Evolutionary conservation across 2,329 filamentous ascomycete genomes (phyloP).

Genomic region (Aureobasidium sp.): DNA sequence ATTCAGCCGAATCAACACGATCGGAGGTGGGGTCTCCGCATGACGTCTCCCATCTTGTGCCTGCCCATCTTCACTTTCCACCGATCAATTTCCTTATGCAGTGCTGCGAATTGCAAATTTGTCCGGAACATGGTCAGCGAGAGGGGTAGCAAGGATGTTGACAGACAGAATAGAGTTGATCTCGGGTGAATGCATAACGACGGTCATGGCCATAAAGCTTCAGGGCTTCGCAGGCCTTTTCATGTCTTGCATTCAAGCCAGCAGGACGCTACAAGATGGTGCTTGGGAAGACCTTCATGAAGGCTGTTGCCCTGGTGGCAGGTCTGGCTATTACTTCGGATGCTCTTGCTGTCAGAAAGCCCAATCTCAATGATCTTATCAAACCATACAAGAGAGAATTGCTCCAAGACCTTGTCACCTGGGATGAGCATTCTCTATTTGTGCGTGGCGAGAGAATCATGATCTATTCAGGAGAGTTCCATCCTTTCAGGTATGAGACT

Average conservation of each 20-base stretch:
- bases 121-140: not conserved
- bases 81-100: conserved; percentile 6
- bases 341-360: conserved; percentile 43
- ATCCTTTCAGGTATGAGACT: conserved; percentile 48
- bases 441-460: conserved; percentile 63
- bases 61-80: conserved; percentile 6
- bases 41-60: conserved; percentile 8
- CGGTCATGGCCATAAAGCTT: conserved; percentile 5
- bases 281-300: conserved; percentile 23
- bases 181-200: conserved; percentile 14
- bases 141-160: conserved; percentile 3
- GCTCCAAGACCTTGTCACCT: conserved; percentile 57
- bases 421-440: conserved; percentile 62
- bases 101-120: not conserved
- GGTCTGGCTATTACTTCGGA: conserved; percentile 16
- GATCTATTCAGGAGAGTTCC: conserved; percentile 67
- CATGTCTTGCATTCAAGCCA: not conserved
- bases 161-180: not conserved
- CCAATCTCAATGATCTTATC: conserved; percentile 42
- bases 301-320: conserved; percentile 22
- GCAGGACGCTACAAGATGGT: conserved; percentile 18
- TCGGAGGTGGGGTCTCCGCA: conserved; percentile 11
- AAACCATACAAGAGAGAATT: conserved; percentile 43
- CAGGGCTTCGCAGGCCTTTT: not conserved
- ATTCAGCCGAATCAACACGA: conserved; percentile 6